These are phyloP conservation scores for Fraxinus pennsylvanica DNA, from an alignment of 257 asterid species.

Conservation along the genomic window DNA sequence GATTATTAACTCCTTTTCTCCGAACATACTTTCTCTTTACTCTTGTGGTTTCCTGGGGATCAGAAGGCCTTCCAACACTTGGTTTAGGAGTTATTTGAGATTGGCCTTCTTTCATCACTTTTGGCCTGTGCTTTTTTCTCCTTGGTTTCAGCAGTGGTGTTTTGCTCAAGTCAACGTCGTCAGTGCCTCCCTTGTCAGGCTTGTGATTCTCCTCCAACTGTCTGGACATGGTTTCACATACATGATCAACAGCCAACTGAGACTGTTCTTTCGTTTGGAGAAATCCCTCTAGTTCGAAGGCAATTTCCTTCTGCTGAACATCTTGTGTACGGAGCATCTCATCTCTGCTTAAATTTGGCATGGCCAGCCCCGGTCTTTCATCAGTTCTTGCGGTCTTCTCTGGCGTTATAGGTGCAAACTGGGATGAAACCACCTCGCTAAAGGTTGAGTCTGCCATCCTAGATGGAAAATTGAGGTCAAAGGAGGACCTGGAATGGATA, in stretches of 20 bases:
- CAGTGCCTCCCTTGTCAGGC: slow-evolving; percentile 70
- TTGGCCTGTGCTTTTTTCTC: slow-evolving; percentile 89
- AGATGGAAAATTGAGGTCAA: slow-evolving; percentile 53
- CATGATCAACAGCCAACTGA: slow-evolving; percentile 33
- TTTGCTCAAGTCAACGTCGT: slow-evolving; percentile 47
- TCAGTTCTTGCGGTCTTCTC: slow-evolving; percentile 40
- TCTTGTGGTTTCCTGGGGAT: slow-evolving; percentile 36
- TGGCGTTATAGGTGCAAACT: slow-evolving; percentile 67
- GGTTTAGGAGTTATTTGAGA: slow-evolving; percentile 46
- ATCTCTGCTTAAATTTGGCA: slow-evolving; percentile 23
- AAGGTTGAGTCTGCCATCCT: slow-evolving; percentile 39
- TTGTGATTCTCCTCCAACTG: slow-evolving; percentile 62
- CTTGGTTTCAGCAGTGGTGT: slow-evolving; percentile 73
- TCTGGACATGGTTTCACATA: slow-evolving; percentile 33
- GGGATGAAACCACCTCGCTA: slow-evolving; percentile 32
- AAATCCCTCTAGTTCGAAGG: slow-evolving; percentile 34
- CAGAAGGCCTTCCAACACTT: slow-evolving; percentile 42
- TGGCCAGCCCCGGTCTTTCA: slow-evolving; percentile 26
- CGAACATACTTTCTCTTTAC: slow-evolving; percentile 63
- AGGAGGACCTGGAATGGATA: slow-evolving; percentile 32
- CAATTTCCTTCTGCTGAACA: slow-evolving; percentile 23
- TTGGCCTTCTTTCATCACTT: slow-evolving; percentile 69
- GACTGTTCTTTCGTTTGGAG: slow-evolving; percentile 35
- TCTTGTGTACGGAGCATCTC: slow-evolving; percentile 25
- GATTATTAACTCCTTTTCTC: slow-evolving; percentile 35